These are phyloP conservation scores for Adansonia madagascariensis DNA, from an alignment of 441 rosid species.

Conservation along the genomic window DNA sequence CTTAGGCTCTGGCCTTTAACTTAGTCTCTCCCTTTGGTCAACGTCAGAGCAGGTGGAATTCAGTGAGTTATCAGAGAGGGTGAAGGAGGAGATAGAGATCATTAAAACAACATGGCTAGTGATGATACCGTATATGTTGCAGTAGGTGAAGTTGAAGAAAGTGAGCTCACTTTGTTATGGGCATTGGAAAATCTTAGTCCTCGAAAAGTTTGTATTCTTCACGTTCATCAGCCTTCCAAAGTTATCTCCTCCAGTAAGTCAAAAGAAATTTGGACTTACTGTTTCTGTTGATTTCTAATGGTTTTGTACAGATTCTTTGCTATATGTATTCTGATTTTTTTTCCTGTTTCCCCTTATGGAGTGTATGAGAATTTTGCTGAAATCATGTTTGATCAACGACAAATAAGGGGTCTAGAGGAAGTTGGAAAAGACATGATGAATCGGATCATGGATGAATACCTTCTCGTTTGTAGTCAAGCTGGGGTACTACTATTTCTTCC, in stretches of 20 bases:
- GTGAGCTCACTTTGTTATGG: slow-evolving; percentile 63
- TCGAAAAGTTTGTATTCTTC: slow-evolving; percentile 52
- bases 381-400: not conserved
- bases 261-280: not conserved
- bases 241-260: slow-evolving; percentile 42
- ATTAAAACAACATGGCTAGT: slow-evolving; percentile 1
- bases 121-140: slow-evolving; percentile 60
- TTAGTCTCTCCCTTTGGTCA: not conserved
- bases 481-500: slow-evolving; percentile 18
- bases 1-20: not conserved
- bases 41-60: not conserved
- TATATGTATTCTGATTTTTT: not conserved
- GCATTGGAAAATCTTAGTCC: slow-evolving; percentile 47
- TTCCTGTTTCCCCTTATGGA: not conserved
- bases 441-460: slow-evolving; percentile 48
- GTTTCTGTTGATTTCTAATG: slow-evolving; percentile 12
- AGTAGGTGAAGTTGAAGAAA: slow-evolving; percentile 60
- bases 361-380: slow-evolving; percentile 11
- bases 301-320: not conserved
- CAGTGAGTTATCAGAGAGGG: not conserved
- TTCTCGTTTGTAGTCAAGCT: slow-evolving; percentile 47
- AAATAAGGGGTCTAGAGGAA: slow-evolving; percentile 12
- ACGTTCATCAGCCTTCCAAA: slow-evolving; percentile 59
- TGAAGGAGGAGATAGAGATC: not conserved
- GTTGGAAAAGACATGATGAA: slow-evolving; percentile 3